Percentiles rank a stretch among this genome's conserved stretches.
These are phyloP conservation scores for Cucurbitaria berberidis DNA, from an alignment of 2,329 filamentous ascomycete species.

Conservation along the genomic window DNA sequence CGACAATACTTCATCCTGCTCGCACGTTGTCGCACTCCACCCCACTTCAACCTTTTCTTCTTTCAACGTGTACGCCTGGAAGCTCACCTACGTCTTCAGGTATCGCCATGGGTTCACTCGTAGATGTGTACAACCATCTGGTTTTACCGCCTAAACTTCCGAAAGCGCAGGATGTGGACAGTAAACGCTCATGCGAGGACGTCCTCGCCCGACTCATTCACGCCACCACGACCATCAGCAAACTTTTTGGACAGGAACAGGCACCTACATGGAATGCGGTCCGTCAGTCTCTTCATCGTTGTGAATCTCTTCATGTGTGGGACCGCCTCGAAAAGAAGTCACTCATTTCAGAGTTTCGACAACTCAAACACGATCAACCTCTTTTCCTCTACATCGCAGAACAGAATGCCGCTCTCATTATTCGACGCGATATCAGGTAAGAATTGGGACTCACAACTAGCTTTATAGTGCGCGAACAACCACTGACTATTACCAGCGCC, in stretches of 20 bases:
- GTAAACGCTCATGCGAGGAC: slow-evolving; percentile 24
- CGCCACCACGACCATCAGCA: slow-evolving; percentile 21
- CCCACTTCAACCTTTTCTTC: no score
- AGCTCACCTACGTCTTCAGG: not conserved
- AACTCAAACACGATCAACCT: slow-evolving; percentile 11
- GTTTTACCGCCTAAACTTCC: slow-evolving; percentile 44
- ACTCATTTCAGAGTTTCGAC: slow-evolving; percentile 10
- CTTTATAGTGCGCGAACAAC: not conserved
- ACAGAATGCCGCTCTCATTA: slow-evolving; percentile 55
- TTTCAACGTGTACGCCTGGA: no score
- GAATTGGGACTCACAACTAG: slow-evolving; percentile 18
- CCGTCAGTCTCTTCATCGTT: slow-evolving; percentile 14
- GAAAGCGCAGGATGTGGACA: slow-evolving; percentile 32
- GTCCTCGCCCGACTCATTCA: slow-evolving; percentile 34
- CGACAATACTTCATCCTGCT: no score
- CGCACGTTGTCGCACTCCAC: no score
- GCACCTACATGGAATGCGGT: slow-evolving; percentile 17
- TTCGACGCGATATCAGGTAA: slow-evolving; percentile 42
- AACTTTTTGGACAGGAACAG: slow-evolving; percentile 10
- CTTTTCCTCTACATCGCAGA: slow-evolving; percentile 49
- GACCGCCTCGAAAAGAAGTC: slow-evolving; percentile 15
- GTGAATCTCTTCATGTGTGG: slow-evolving; percentile 10
- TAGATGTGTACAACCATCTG: slow-evolving; percentile 43
- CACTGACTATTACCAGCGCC: slow-evolving; percentile 18
- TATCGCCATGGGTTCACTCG: slow-evolving; percentile 19